These are phyloP conservation scores for Arabidopsis lyrata DNA, from an alignment of 441 rosid genomes.

Conservation along the genomic window DNA sequence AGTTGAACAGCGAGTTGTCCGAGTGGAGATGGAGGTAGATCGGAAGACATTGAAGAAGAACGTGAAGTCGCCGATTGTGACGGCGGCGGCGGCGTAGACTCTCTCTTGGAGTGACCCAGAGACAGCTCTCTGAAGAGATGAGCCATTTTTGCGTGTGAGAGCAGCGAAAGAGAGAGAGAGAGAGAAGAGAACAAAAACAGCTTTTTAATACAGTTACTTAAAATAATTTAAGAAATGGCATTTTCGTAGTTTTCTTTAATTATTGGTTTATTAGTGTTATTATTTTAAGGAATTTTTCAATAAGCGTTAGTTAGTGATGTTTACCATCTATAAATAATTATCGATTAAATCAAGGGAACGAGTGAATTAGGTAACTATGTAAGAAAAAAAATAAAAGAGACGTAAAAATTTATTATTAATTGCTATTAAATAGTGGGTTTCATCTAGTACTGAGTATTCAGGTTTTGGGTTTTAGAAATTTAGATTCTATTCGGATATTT, in stretches of 20 bases:
- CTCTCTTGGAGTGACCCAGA: constrained; percentile 83
- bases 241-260: constrained; percentile 10
- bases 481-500: too few relatives aligned
- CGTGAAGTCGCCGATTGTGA: constrained; percentile 41
- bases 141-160: constrained; percentile 61
- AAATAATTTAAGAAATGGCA: constrained; percentile 8
- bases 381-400: neutral
- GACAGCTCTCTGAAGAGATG: constrained; percentile 94
- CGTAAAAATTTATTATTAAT: neutral
- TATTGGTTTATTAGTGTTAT: neutral
- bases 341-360: neutral
- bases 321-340: neutral
- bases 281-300: neutral
- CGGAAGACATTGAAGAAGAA: constrained; percentile 49
- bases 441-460: too few relatives aligned
- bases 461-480: too few relatives aligned
- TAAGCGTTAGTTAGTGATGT: constrained; percentile 2
- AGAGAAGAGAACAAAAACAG: constrained; percentile 2
- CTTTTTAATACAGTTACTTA: constrained; percentile 14
- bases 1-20: constrained; percentile 76
- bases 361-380: neutral
- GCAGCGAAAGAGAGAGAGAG: constrained; percentile 34
- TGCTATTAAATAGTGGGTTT: neutral
- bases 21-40: constrained; percentile 74
- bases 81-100: constrained; percentile 49